Base-by-base conservation (phyloP, 2,329 filamentous ascomycete species). In the Colletotrichum paranaense region DNA sequence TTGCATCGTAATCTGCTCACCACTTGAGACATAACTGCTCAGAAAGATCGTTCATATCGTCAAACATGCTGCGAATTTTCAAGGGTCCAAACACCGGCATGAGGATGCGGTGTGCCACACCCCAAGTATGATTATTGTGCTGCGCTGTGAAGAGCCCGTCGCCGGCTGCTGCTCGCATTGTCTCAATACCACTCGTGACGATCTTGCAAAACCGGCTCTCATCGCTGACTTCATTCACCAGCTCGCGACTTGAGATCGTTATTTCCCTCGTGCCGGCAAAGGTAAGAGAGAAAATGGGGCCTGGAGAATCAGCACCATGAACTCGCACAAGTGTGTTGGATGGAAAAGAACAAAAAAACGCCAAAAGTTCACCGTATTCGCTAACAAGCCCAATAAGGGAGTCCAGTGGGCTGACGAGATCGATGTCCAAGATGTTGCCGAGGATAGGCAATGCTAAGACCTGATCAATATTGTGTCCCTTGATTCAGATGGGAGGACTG, bases 21-120 rank as follows among this genome's bases (percentile, higher is more conserved):
- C 38, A 90, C 76, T 89, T 90, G 75, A 88, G 80, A 5, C 87
- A 84, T 35, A 90, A 76, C 71, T 90, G 88, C 1, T 82, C 82
- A 14, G 86, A 84, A 68, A 90, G 84, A 75, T 89, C 88, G 67
- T 85, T 80, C 85, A 86, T 86, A 72, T 86, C 84, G 74, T 86
- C 83, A 73, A 88, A 90, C 88, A 90, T 90, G n/a, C 81, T 81
- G 35, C 89, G 86, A 76, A 95, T 93, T 1, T 88, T 86, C 26
- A 94, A 80, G 0, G 92, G 92, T 0, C 92, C 92, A 78, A 94
- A 93, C 2, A 91, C 91, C 0, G 92, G 92, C 78, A 92, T 88
- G 67, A 94, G 83, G 16, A 91, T 82, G 22, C 91, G 84, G 77
- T 94, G 89, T 28, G 93, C 92, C 75, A 92, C 87, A 28, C 85